A percentile compares a stretch with the other conserved stretches of the same genome.
These are phyloP conservation scores for Hirschioporus abietinus DNA, from an alignment of 768 basidiomycete genomes.

Conservation along the genomic window DNA sequence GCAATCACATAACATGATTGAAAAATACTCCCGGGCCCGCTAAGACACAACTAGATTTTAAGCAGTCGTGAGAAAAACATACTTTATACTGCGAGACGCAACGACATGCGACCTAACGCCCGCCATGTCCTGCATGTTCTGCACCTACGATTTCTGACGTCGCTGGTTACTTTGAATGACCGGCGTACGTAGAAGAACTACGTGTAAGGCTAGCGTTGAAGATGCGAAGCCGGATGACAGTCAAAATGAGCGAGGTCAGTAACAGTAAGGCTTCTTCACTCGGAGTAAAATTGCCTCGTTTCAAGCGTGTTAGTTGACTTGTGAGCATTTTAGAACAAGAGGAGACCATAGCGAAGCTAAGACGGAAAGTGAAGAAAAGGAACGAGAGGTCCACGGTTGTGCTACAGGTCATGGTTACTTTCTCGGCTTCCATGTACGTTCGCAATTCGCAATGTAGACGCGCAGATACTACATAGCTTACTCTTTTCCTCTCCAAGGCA, in stretches of 20 bases:
- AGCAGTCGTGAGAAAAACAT: neutral
- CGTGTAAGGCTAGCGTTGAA: neutral
- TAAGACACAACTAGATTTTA: neutral
- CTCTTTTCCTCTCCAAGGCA: constrained; percentile 35
- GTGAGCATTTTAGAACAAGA: constrained; percentile 49
- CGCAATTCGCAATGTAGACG: constrained; percentile 38
- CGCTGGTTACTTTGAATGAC: neutral
- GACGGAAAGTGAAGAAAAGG: constrained; percentile 35
- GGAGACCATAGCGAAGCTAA: constrained; percentile 45
- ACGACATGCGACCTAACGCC: neutral
- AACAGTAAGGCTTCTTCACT: neutral
- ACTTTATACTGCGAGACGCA: neutral
- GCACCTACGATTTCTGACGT: neutral
- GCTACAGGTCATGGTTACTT: constrained; percentile 35
- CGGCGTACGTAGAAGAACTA: neutral
- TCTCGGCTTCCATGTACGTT: constrained; percentile 45
- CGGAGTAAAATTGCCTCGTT: neutral
- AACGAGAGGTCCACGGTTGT: constrained; percentile 36
- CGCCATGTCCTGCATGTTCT: neutral
- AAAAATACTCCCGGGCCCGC: neutral
- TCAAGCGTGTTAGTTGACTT: neutral
- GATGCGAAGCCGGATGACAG: neutral
- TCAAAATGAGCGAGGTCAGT: neutral
- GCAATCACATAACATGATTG: too few species aligned
- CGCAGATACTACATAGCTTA: constrained; percentile 36